These are phyloP conservation scores for Globisporangium radiosum DNA, from an alignment of 352 stramenopile genomes.

Conservation along the genomic window DNA sequence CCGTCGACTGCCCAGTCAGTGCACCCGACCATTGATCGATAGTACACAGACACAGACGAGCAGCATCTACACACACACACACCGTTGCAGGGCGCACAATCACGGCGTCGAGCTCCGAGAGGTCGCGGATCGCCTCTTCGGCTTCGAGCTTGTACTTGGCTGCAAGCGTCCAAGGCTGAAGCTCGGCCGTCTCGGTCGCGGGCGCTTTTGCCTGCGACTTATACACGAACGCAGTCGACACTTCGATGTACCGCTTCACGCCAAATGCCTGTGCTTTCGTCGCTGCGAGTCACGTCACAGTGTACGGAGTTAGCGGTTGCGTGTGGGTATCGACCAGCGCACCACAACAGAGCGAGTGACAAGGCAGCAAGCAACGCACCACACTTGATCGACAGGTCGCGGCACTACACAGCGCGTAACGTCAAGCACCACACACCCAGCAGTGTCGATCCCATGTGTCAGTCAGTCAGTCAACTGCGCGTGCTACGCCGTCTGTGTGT, in stretches of 20 bases:
- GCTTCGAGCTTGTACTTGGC: conserved; percentile 85
- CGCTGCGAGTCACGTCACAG: conserved; percentile 14
- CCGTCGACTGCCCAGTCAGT: too few species aligned
- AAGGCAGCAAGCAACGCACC: conserved; percentile 26
- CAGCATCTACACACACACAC: not conserved
- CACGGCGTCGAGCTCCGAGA: conserved; percentile 52
- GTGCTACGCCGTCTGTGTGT: not conserved
- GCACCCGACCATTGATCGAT: too few species aligned
- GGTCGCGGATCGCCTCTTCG: conserved; percentile 59
- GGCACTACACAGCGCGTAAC: conserved; percentile 28
- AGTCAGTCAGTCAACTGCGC: not conserved
- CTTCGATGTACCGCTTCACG: conserved; percentile 78
- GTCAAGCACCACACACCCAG: not conserved
- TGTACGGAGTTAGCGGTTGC: not conserved
- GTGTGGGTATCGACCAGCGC: not conserved
- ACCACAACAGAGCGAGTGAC: too few species aligned
- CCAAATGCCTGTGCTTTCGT: conserved; percentile 57
- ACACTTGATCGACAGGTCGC: conserved; percentile 78
- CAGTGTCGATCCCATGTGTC: not conserved
- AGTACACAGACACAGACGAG: not conserved
- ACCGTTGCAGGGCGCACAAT: conserved; percentile 76
- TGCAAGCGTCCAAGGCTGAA: conserved; percentile 79
- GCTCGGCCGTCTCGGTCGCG: conserved; percentile 46
- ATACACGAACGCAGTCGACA: conserved; percentile 87
- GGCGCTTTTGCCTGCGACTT: conserved; percentile 75